Conservation (phyloP, 768 basidiomycete genomes). For the Leucogyrophana mollusca region DNA sequence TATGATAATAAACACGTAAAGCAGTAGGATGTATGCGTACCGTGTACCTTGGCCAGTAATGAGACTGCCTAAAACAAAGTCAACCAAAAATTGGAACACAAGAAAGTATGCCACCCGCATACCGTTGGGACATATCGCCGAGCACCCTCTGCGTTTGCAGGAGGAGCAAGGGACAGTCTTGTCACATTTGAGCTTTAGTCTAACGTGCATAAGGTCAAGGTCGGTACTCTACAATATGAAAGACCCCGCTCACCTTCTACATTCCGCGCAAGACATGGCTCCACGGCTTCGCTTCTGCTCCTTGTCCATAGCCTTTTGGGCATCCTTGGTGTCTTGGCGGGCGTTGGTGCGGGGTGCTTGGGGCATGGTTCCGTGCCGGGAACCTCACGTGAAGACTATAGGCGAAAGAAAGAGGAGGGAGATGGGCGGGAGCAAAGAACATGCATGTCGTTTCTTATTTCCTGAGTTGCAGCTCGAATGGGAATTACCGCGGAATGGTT, state of each 20-base stretch:
- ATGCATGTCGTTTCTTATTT: neutral
- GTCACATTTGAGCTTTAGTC: conserved; percentile 73
- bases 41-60: conserved; percentile 78
- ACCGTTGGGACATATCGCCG: conserved; percentile 76
- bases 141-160: conserved; percentile 73
- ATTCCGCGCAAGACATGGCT: conserved; percentile 56
- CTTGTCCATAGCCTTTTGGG: conserved; percentile 57
- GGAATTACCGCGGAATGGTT: neutral
- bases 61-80: conserved; percentile 44
- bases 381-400: neutral
- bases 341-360: conserved; percentile 47
- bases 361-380: conserved; percentile 37
- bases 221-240: neutral
- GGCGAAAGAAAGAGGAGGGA: neutral
- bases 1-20: conserved; percentile 1
- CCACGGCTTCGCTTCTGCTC: conserved; percentile 65
- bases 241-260: conserved; percentile 45
- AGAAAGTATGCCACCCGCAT: neutral
- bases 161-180: conserved; percentile 58
- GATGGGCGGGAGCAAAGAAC: neutral
- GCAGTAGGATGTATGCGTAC: conserved; percentile 32
- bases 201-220: conserved; percentile 17
- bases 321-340: conserved; percentile 30
- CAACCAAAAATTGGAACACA: neutral
- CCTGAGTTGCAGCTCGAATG: conserved; percentile 1